Evolutionary conservation across 2,329 filamentous ascomycete species (phyloP), one percentile per base, ranked within the genome.

Genomic region (Didymella lethalis): DNA sequence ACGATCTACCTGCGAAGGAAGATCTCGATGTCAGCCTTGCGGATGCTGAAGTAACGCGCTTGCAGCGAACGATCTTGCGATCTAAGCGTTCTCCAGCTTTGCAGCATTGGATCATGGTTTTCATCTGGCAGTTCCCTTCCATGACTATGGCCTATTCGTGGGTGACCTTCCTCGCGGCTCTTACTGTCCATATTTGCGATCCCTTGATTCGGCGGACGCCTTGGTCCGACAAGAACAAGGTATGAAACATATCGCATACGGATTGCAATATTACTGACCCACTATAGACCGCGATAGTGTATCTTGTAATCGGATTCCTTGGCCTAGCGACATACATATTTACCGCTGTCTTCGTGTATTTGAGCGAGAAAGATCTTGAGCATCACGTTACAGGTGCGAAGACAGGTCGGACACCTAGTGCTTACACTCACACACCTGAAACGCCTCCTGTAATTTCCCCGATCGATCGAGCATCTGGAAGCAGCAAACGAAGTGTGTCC

Each of bases 141-240:
- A 74, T 73, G 71, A 66, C 64, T 3, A 72, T 71, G 68, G 65
- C 65, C 44, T 73, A 72, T 48, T 62, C 70, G 0, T 72, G 70
- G 71, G 58, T 61, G 23, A 65, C 64, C 0, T 71, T 70, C 31
- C 54, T 74, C n/a, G 47, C 54, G 28, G 70, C 66, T 23, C 58
- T 72, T n/a, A 72, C 69, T 23, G 63, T 72, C n/a, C 67, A 72
- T 46, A 29, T 72, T 5, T 72, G 69, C 48, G 69, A 64, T 11
- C 66, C 70, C 10, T 70, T 72, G 48, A 63, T 72, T 23, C 53
- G 59, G 29, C 46, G 59, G 6, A 40, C 57, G 26, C 43, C 57
- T 14, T 74, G 69, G 69, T 56, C 59, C 0, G 62, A 62, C 29
- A 50, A 58, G n/a, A 61, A 66, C 25, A 70, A 69, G 57, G 69